Base-by-base conservation (phyloP, 805 yeast genomes). In the Saccharomycopsis sp. region DNA sequence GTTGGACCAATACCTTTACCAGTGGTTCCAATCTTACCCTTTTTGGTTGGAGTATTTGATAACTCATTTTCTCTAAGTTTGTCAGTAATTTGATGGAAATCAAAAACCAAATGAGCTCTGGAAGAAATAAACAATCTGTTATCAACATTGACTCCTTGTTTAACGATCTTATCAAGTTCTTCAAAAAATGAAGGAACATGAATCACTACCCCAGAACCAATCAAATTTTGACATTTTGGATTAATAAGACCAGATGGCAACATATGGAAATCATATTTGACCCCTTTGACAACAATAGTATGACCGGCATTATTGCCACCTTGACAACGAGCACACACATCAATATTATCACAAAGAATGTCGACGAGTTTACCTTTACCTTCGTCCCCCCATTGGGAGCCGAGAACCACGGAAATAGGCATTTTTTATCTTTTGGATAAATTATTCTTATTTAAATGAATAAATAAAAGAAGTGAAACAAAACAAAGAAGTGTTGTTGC, bases 231-330 rank as follows among this genome's bases (percentile, higher is more conserved):
- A 66, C 98, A 92, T 43, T 82, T 80, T 46, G 92, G 87, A 60
- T 92, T 92, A 45, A 92, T 94, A 49, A 92, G 73, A n/a, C 98
- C 98, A 8, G 96, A 85, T 15, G 98, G 98, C 48, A 92, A 74
- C 95, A 92, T 89, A 66, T 92, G 98, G 80, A 92, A 92, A 61
- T 92, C 98, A 59, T 88, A 92, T 63, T 87, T 89, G 55, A 71
- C 72, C 34, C 77, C 80, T 46, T 78, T 77, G 38, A 87, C 98
- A 36, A 92, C 96, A 55, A 92, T 92, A 33, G 99, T 92, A 62
- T 92, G 99, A 27, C 99, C 99, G 21, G 99, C 99, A 59, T 92
- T 92, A 70, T 92, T 92, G 57, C 99, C 99, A 63, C 99, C 99
- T 59, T 82, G 88, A 65, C 97, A 89, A 61, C 99, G 76, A 21